Percentiles rank a stretch among this genome's conserved stretches.
Conservation (phyloP, 2,329 filamentous ascomycete species). For the Penicillium sp. region DNA sequence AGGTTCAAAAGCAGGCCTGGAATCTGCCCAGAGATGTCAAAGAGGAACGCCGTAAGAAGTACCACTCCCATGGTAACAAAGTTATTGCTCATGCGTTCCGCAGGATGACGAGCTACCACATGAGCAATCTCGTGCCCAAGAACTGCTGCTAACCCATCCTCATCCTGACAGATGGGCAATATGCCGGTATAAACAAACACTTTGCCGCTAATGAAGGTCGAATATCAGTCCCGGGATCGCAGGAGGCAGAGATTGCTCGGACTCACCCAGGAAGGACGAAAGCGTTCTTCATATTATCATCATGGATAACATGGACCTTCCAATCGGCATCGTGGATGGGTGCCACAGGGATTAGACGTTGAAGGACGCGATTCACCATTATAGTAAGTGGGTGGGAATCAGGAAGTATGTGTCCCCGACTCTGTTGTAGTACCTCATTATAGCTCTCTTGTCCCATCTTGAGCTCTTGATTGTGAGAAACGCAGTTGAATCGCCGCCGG, state of each 20-base stretch:
- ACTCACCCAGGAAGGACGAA: constrained; percentile 65
- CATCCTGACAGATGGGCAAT: constrained; percentile 59
- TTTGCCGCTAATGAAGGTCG: constrained; percentile 53
- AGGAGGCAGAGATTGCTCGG: too few relatives aligned
- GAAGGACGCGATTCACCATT: constrained; percentile 58
- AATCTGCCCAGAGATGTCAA: constrained; percentile 47
- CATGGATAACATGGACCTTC: constrained; percentile 65
- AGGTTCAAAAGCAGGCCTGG: constrained; percentile 52
- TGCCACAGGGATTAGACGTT: constrained; percentile 59
- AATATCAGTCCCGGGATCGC: constrained; percentile 9
- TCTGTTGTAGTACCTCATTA: constrained; percentile 53
- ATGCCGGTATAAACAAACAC: constrained; percentile 70
- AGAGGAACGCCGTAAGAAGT: constrained; percentile 35
- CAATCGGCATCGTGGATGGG: constrained; percentile 53
- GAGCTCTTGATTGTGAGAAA: constrained; percentile 53
- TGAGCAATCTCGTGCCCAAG: constrained; percentile 69
- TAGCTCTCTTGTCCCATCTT: constrained; percentile 51
- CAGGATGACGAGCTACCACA: constrained; percentile 61
- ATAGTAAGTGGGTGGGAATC: constrained; percentile 53
- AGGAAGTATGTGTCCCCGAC: constrained; percentile 54
- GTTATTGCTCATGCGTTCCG: constrained; percentile 58
- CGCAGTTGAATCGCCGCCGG: constrained; percentile 63
- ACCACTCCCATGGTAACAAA: constrained; percentile 39
- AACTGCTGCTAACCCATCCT: constrained; percentile 65
- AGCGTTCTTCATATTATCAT: constrained; percentile 56